Percentiles rank a stretch among this genome's conserved stretches.
Conservation (phyloP, 306 rosid species). For the Lupinus albus region DNA sequence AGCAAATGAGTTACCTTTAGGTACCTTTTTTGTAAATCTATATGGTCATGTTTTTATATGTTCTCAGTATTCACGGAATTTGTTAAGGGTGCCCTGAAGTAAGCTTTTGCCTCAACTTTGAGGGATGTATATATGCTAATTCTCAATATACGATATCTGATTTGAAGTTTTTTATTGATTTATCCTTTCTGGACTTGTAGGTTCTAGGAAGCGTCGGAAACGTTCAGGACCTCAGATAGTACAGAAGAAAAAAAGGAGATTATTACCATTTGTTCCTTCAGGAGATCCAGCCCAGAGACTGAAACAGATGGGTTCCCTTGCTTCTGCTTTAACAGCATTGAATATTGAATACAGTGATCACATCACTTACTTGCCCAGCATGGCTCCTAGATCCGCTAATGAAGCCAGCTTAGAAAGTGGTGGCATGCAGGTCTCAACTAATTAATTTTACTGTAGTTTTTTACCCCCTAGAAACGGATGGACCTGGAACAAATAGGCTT, state of each 20-base stretch:
- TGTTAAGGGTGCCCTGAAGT: not conserved
- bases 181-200: constrained; percentile 48
- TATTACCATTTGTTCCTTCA: constrained; percentile 69
- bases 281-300: constrained; percentile 62
- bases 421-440: constrained; percentile 79
- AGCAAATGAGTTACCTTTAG: constrained; percentile 5
- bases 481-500: constrained; percentile 22
- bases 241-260: constrained; percentile 73
- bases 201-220: constrained; percentile 65
- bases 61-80: too few species aligned
- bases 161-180: constrained; percentile 32
- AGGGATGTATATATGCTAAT: constrained; percentile 5
- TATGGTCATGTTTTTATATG: too few species aligned
- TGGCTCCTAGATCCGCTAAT: constrained; percentile 75
- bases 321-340: constrained; percentile 66
- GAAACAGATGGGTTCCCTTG: constrained; percentile 86
- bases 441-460: constrained; percentile 24
- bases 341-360: constrained; percentile 68
- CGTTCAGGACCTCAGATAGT: constrained; percentile 60
- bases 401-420: constrained; percentile 62
- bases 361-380: constrained; percentile 58
- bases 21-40: not conserved
- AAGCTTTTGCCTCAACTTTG: constrained; percentile 22
- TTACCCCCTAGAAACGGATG: constrained; percentile 17
- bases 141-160: not conserved